Percentiles rank a stretch among this genome's conserved stretches.
These are phyloP conservation scores for Mycena olivaceomarginata DNA, from an alignment of 768 basidiomycete genomes.

Conservation along the genomic window DNA sequence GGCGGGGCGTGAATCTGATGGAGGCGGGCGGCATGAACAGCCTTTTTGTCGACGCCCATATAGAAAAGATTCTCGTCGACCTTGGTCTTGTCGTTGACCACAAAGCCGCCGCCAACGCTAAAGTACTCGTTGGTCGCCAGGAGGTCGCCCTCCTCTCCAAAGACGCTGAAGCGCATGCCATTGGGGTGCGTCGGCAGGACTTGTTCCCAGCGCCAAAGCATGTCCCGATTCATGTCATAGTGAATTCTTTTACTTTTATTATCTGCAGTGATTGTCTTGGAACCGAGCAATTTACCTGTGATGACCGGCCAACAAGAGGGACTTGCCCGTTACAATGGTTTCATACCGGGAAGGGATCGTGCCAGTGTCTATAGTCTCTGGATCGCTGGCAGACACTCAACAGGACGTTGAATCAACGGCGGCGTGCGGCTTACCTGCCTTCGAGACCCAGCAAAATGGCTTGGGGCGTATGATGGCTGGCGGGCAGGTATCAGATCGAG, in stretches of 20 bases:
- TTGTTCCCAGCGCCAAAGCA: slow-evolving; percentile 91
- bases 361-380: slow-evolving; percentile 94
- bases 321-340: slow-evolving; percentile 79
- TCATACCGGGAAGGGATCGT: slow-evolving; percentile 87
- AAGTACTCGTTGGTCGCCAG: slow-evolving; percentile 97
- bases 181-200: slow-evolving; percentile 94
- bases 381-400: slow-evolving; percentile 79
- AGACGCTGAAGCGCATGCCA: slow-evolving; percentile 95
- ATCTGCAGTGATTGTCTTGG: neutral
- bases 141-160: slow-evolving; percentile 86
- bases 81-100: slow-evolving; percentile 96
- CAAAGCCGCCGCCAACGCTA: slow-evolving; percentile 95
- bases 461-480: slow-evolving; percentile 91
- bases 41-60: slow-evolving; percentile 90
- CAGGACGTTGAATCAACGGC: neutral
- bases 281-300: slow-evolving; percentile 54
- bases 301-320: slow-evolving; percentile 81
- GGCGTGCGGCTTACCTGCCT: slow-evolving; percentile 58
- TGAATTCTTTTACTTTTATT: slow-evolving; percentile 66
- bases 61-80: slow-evolving; percentile 97
- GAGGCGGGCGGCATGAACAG: slow-evolving; percentile 87
- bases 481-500: slow-evolving; percentile 16
- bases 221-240: slow-evolving; percentile 93
- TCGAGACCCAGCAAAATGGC: slow-evolving; percentile 90
- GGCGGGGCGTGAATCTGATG: slow-evolving; percentile 76